phyloP scores from a whole-genome alignment of 1,284 basidiomycete genomes.

The Sanghuangporus sanghuang region DNA sequence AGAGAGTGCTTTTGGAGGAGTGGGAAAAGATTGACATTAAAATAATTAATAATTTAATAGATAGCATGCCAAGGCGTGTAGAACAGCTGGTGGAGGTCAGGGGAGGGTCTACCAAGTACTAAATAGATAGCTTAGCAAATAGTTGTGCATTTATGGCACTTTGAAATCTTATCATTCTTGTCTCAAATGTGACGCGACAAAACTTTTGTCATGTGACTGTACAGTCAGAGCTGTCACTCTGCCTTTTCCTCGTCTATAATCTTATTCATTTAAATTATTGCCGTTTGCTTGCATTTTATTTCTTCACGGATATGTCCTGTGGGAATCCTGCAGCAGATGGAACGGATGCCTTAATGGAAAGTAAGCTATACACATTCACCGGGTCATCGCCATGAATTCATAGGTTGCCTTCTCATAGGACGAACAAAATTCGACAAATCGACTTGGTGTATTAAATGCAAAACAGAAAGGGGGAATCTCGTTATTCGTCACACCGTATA shows the following conservation, averaged over 20 bases:
- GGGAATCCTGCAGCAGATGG: slow-evolving; percentile 17
- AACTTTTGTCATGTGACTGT: too few species aligned
- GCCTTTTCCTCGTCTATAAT: not conserved
- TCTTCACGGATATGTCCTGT: slow-evolving; percentile 19
- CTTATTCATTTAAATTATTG: not conserved
- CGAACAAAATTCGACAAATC: slow-evolving; percentile 60
- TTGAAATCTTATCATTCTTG: too few species aligned
- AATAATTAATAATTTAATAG: too few species aligned
- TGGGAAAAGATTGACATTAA: too few species aligned
- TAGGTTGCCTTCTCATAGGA: slow-evolving; percentile 32
- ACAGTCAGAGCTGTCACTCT: not conserved
- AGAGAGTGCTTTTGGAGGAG: too few species aligned
- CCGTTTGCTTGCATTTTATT: not conserved
- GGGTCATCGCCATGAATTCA: not conserved
- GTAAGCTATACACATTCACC: slow-evolving; percentile 10
- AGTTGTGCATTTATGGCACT: too few species aligned
- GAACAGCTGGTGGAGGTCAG: too few species aligned
- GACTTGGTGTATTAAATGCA: slow-evolving; percentile 66
- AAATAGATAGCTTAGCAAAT: too few species aligned
- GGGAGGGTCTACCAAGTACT: too few species aligned
- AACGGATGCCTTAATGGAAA: slow-evolving; percentile 19
- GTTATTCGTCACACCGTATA: slow-evolving; percentile 76
- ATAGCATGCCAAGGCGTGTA: too few species aligned
- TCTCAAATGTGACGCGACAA: too few species aligned
- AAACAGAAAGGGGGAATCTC: slow-evolving; percentile 54